Base-by-base conservation (phyloP, 2,329 filamentous ascomycete genomes). In the Alternaria arbusti region DNA sequence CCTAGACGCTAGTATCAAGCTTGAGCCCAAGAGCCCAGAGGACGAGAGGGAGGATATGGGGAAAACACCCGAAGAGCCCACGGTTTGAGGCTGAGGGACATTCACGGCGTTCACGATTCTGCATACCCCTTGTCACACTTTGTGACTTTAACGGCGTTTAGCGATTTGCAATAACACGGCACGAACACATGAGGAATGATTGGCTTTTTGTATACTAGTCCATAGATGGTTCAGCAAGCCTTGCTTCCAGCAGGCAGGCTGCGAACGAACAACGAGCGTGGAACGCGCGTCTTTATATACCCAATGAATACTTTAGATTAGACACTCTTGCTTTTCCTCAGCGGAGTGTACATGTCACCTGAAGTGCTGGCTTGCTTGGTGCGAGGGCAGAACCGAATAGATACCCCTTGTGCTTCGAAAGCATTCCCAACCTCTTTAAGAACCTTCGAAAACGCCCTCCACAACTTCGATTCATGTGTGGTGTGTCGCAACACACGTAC, bases 31-130 rank as follows among this genome's bases (percentile, higher is more conserved):
- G 20, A 70, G 66, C 26, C 56, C 63, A 2, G 62, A 68, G 46
- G 54, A 54, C 5, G 59, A 56, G 17, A 68, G 66, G 32, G 62
- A 67, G 36, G 64, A 58, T 20, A 30, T 67, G 4, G 64, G 46
- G 5, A 56, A 65, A 26, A 73, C 68, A 28, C 65, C 70, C 23
- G 70, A 73, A 15, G 66, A 54, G 17, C 59, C 59, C 26, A 44
- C 55, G 30, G 49, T 59, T 23, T 62, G 30, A 59, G n/a, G 23
- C n/a, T 22, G 26, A 9, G 40, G 26, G 12, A 44, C 11, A 11
- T 17, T 28, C 15, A 61, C 44, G 26, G 59, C 22, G 9, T 56
- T 50, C 30, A 56, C 15, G 54, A 56, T 56, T 56, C 17, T 25
- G 40, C 26, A 49, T 55, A 40, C 43, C 50, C 40, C 23, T 13